A percentile compares a stretch with the other conserved stretches of the same genome.
Conservation (phyloP, 495 filamentous ascomycete genomes). For the Durotheca rogersii region DNA sequence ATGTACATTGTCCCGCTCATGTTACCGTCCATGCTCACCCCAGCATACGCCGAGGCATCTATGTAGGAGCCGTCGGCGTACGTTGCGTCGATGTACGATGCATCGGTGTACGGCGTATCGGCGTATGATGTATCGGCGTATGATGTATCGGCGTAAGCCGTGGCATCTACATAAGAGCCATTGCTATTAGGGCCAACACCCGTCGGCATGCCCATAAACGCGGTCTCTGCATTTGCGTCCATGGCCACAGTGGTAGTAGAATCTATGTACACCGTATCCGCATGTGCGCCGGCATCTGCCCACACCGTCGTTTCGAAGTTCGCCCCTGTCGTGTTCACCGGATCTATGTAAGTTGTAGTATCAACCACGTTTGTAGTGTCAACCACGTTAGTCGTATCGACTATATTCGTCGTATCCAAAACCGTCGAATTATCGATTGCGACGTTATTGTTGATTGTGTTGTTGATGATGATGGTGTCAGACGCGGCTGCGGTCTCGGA, state of each 20-base stretch:
- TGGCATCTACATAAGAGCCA: no score
- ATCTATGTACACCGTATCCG: slow-evolving; percentile 1
- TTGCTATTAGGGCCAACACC: no score
- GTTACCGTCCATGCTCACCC: slow-evolving; percentile 10
- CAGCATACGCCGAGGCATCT: not conserved
- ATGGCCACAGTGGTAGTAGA: no score
- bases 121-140: slow-evolving; percentile 6
- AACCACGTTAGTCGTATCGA: slow-evolving; percentile 14
- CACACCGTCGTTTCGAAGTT: slow-evolving; percentile 1
- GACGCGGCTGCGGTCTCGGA: slow-evolving; percentile 8
- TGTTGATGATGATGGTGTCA: slow-evolving; percentile 20
- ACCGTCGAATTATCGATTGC: slow-evolving; percentile 3
- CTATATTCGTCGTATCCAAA: slow-evolving; percentile 8
- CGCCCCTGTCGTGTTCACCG: slow-evolving; percentile 10
- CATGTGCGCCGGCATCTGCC: slow-evolving; percentile 5
- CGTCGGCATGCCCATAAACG: no score
- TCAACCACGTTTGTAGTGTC: slow-evolving; percentile 3
- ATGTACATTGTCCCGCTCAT: slow-evolving; percentile 17
- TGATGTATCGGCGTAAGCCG: slow-evolving; percentile 5
- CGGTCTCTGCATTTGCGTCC: no score
- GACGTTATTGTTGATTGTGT: slow-evolving; percentile 15
- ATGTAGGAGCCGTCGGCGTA: slow-evolving; percentile 1
- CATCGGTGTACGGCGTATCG: slow-evolving; percentile 8
- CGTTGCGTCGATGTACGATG: slow-evolving; percentile 5
- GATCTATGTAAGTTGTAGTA: slow-evolving; percentile 10